These are phyloP conservation scores for Pythium rhizo-oryzae DNA, from an alignment of 352 stramenopile species.

Conservation along the genomic window DNA sequence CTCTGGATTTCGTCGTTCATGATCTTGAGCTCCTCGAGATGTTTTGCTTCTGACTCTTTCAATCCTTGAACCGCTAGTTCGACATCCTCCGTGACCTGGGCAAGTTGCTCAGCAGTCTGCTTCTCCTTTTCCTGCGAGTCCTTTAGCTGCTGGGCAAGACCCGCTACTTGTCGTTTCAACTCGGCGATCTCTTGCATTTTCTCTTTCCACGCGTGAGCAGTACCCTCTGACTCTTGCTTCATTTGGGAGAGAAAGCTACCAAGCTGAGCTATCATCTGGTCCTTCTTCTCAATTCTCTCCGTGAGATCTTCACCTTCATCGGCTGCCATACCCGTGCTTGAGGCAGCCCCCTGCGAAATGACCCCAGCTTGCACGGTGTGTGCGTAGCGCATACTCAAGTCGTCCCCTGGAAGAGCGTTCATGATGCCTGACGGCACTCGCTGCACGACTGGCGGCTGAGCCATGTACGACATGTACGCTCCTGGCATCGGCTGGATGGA, in stretches of 20 bases:
- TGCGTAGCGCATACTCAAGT: neutral
- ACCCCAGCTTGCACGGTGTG: neutral
- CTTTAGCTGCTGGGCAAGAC: conserved; percentile 43
- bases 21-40: conserved; percentile 55
- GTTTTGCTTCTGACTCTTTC: conserved; percentile 36
- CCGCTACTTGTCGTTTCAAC: conserved; percentile 41
- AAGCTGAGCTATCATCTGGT: conserved; percentile 68
- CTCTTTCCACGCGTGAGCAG: conserved; percentile 56
- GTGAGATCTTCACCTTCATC: conserved; percentile 26
- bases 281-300: conserved; percentile 55
- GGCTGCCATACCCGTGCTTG: neutral
- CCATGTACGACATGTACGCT: conserved; percentile 8
- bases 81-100: conserved; percentile 40
- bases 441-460: conserved; percentile 15
- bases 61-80: conserved; percentile 36
- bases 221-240: conserved; percentile 73
- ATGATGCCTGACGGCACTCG: conserved; percentile 2
- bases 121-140: conserved; percentile 39
- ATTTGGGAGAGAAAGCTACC: conserved; percentile 71
- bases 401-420: neutral
- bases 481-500: conserved; percentile 16
- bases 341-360: neutral
- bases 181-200: conserved; percentile 60
- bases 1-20: conserved; percentile 64
- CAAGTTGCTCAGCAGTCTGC: conserved; percentile 37